Evolutionary conservation across 148 eudicot species (phyloP).

Genomic region (Amaranthus palmeri): DNA sequence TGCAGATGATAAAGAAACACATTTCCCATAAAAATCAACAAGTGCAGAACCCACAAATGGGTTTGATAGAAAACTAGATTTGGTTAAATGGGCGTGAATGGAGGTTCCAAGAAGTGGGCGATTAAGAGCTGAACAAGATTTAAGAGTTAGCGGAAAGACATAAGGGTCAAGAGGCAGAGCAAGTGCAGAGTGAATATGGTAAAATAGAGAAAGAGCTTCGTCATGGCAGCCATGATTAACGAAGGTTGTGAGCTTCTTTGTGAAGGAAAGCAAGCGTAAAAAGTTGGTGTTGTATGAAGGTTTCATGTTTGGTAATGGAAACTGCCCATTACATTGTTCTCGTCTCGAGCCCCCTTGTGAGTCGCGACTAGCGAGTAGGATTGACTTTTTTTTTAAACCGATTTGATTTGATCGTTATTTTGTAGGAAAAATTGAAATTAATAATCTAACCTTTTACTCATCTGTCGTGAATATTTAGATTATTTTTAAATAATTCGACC

Average conservation of each 20-base stretch:
- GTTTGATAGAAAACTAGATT: slow-evolving; percentile 34
- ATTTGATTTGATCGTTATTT: too few species aligned
- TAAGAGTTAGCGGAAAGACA: slow-evolving; percentile 53
- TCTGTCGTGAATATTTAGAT: too few species aligned
- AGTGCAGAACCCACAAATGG: slow-evolving; percentile 45
- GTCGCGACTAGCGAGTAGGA: too few species aligned
- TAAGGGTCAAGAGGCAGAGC: slow-evolving; percentile 38
- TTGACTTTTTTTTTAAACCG: too few species aligned
- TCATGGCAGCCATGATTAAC: slow-evolving; percentile 44
- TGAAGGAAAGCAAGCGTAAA: slow-evolving; percentile 36
- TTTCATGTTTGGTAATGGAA: slow-evolving; percentile 20
- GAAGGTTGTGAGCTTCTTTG: slow-evolving; percentile 37
- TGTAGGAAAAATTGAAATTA: too few species aligned
- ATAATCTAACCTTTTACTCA: too few species aligned
- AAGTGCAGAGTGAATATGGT: slow-evolving; percentile 37
- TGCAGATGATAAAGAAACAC: slow-evolving; percentile 30
- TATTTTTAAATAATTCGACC: too few species aligned
- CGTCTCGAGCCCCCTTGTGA: too few species aligned
- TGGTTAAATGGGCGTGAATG: slow-evolving; percentile 38
- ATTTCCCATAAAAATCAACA: slow-evolving; percentile 46
- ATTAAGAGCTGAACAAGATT: slow-evolving; percentile 38
- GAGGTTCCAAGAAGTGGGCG: slow-evolving; percentile 28
- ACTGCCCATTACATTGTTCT: too few species aligned
- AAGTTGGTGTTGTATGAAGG: slow-evolving; percentile 29
- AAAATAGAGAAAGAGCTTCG: slow-evolving; percentile 43